Conservation (phyloP, 495 filamentous ascomycete species). For the Lasiosphaeria hispida region DNA sequence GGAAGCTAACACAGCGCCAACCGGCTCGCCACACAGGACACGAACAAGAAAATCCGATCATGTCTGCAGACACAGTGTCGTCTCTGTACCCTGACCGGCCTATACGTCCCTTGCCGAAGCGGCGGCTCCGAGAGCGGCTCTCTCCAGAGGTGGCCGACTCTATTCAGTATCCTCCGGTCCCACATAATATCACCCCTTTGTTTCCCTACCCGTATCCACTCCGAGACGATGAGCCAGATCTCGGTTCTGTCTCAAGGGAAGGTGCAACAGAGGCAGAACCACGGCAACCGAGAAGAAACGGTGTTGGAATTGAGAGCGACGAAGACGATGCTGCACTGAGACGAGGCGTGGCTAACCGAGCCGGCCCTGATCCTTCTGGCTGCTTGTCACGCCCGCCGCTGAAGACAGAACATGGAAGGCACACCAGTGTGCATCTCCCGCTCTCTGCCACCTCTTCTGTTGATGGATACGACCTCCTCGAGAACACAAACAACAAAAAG, state of each 20-base stretch:
- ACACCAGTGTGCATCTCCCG: constrained; percentile 43
- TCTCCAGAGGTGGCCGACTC: constrained; percentile 78
- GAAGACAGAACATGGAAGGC: constrained; percentile 35
- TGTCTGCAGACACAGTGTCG: constrained; percentile 72
- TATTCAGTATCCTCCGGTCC: constrained; percentile 75
- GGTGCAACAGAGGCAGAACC: constrained; percentile 25
- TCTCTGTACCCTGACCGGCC: constrained; percentile 80
- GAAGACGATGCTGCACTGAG: constrained; percentile 26
- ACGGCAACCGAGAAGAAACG: constrained; percentile 28
- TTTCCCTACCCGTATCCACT: constrained; percentile 71
- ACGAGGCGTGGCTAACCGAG: constrained; percentile 22
- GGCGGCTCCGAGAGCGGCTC: constrained; percentile 78
- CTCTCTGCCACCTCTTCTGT: constrained; percentile 55
- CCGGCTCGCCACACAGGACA: constrained; percentile 18
- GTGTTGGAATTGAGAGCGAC: constrained; percentile 36
- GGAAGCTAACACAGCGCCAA: constrained; percentile 18
- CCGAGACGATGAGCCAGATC: constrained; percentile 33
- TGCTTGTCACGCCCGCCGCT: constrained; percentile 26
- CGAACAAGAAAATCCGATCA: constrained; percentile 31
- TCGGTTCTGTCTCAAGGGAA: constrained; percentile 21
- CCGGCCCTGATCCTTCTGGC: constrained; percentile 24
- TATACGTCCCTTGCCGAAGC: constrained; percentile 89
- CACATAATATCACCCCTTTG: constrained; percentile 61
- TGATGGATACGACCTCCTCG: constrained; percentile 95
- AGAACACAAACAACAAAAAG: constrained; percentile 99